Percentiles rank a stretch among this genome's conserved stretches.
Evolutionary conservation across 78 protist genomes (phyloP).

Genomic region (Bodo saltans): DNA sequence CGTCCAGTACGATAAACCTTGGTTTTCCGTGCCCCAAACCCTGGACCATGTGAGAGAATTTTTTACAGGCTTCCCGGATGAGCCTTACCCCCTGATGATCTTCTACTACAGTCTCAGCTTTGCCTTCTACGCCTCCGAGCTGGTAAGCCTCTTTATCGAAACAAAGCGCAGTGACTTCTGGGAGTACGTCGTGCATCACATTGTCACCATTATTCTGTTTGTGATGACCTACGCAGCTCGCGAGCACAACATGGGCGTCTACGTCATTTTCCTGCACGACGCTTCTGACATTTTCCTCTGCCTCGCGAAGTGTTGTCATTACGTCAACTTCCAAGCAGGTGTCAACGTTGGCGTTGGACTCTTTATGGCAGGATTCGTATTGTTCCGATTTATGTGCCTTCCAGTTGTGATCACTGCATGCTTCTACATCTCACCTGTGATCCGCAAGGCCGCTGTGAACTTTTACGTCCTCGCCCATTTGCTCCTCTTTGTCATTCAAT

Average conservation of each 20-base stretch:
- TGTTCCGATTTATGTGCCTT: background rate
- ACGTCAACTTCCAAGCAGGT: background rate
- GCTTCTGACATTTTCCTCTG: background rate
- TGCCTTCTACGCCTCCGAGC: background rate
- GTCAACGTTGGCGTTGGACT: background rate
- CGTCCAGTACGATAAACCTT: background rate
- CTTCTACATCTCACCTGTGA: background rate
- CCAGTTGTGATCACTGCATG: background rate
- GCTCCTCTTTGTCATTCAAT: background rate
- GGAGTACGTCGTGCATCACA: slow-evolving; percentile 29
- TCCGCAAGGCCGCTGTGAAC: background rate
- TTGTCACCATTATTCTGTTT: background rate
- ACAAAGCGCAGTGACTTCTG: background rate
- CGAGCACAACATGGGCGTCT: slow-evolving; percentile 12
- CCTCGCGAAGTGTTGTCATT: background rate
- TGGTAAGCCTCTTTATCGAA: slow-evolving; percentile 7
- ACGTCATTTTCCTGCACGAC: slow-evolving; percentile 1
- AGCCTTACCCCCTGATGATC: background rate
- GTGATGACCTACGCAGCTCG: background rate
- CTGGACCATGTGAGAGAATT: background rate
- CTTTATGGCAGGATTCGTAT: background rate
- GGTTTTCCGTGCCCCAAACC: background rate
- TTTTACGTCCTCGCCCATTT: background rate
- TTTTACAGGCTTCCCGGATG: background rate
- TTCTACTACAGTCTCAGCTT: slow-evolving; percentile 11